Evolutionary conservation across 495 filamentous ascomycete species (phyloP).

Genomic region (Articulospora tetracladia): DNA sequence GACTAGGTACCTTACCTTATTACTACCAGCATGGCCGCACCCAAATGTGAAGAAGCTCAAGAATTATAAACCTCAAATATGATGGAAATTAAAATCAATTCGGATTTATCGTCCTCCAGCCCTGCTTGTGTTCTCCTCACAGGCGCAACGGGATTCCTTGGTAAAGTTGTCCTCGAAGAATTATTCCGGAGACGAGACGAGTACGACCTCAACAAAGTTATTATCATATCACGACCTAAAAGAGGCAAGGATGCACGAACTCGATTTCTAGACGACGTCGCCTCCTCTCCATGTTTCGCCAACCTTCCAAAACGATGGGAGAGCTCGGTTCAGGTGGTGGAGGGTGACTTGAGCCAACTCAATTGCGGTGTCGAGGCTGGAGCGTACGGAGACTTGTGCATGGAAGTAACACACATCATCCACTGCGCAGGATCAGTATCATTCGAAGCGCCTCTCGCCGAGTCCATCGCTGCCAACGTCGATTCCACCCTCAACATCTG

Average conservation of each 20-base stretch:
- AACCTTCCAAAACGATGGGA: slow-evolving; percentile 58
- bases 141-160: slow-evolving; percentile 16
- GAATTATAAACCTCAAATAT: too few species aligned
- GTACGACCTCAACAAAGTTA: neutral
- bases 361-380: neutral
- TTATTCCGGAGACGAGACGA: slow-evolving; percentile 3
- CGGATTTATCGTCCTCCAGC: neutral
- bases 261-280: neutral
- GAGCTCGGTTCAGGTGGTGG: slow-evolving; percentile 85
- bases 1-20: too few species aligned
- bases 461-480: neutral
- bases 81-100: neutral
- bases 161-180: slow-evolving; percentile 13
- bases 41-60: too few species aligned
- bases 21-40: too few species aligned
- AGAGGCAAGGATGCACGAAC: neutral
- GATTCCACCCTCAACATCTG: slow-evolving; percentile 3
- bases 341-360: slow-evolving; percentile 73
- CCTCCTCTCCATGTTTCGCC: neutral
- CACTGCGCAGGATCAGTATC: neutral
- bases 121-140: slow-evolving; percentile 3
- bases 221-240: slow-evolving; percentile 2
- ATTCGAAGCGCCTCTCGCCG: neutral
- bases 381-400: neutral
- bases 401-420: neutral